Percentiles rank a stretch among this genome's conserved stretches.
phyloP scores from a whole-genome alignment of 352 stramenopile species.

The Pythium chondricola region DNA sequence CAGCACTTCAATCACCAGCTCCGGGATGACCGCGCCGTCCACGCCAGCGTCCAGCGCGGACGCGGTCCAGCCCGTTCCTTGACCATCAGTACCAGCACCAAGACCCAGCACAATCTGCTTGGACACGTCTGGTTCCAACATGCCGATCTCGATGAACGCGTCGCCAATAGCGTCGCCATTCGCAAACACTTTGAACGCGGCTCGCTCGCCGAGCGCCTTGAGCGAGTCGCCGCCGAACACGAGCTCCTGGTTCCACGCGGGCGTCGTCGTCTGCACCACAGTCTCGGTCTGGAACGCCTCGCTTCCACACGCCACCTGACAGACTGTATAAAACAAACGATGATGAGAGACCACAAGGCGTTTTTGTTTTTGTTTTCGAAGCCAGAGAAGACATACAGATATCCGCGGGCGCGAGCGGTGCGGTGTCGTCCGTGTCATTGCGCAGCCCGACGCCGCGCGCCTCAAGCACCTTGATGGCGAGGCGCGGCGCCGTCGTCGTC shows the following conservation, averaged over 20 bases:
- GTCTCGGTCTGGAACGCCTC: constrained; percentile 41
- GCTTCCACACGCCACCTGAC: constrained; percentile 45
- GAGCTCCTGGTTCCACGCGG: constrained; percentile 46
- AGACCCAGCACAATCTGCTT: constrained; percentile 14
- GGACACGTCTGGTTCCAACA: constrained; percentile 25
- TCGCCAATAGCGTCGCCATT: constrained; percentile 41
- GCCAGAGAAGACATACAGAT: constrained; percentile 1
- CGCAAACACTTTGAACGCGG: constrained; percentile 48
- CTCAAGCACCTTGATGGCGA: constrained; percentile 13
- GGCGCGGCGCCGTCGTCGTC: constrained; percentile 10
- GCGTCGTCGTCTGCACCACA: constrained; percentile 33
- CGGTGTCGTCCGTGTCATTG: constrained; percentile 4
- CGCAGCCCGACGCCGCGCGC: constrained; percentile 14
- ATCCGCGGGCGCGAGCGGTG: constrained; percentile 4
- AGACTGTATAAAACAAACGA: constrained; percentile 29
- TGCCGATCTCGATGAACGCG: constrained; percentile 24
- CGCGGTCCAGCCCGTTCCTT: constrained; percentile 6
- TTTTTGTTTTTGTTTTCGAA: background rate
- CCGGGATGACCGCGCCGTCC: too few species aligned
- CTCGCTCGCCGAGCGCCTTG: constrained; percentile 34
- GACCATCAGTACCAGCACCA: background rate
- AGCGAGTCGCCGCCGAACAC: constrained; percentile 36
- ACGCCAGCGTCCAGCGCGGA: constrained; percentile 3
- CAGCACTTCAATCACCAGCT: constrained; percentile 16
- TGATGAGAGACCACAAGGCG: background rate